Evolutionary conservation across 176 grass and related monocot species (phyloP).

Genomic region (Triticum dicoccoides): DNA sequence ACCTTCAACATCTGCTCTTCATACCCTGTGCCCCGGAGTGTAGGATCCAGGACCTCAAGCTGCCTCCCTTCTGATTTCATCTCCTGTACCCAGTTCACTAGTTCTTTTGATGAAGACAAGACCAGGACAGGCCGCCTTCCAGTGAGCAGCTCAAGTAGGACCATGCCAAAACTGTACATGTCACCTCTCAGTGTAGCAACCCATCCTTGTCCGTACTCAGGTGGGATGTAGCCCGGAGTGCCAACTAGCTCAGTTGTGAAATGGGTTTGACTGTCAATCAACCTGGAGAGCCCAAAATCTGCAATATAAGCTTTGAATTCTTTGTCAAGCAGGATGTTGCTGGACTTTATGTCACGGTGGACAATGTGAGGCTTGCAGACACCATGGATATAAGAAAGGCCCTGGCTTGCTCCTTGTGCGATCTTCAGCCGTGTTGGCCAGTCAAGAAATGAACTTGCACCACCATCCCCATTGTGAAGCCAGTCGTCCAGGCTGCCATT

Average conservation of each 20-base stretch:
- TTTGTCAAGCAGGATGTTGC: conserved; percentile 69
- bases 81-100: conserved; percentile 52
- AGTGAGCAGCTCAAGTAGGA: conserved; percentile 73
- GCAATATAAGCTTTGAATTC: conserved; percentile 60
- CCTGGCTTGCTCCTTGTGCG: conserved; percentile 51
- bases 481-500: conserved; percentile 85
- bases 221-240: conserved; percentile 79
- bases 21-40: conserved; percentile 33
- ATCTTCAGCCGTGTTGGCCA: conserved; percentile 66
- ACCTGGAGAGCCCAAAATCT: conserved; percentile 76
- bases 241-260: conserved; percentile 76
- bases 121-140: conserved; percentile 51
- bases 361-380: conserved; percentile 68
- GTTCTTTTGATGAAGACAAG: conserved; percentile 41
- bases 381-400: conserved; percentile 68
- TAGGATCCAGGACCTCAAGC: conserved; percentile 45
- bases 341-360: conserved; percentile 88
- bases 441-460: conserved; percentile 41
- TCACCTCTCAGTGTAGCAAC: conserved; percentile 74
- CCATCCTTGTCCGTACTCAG: conserved; percentile 69
- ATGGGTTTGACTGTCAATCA: conserved; percentile 68
- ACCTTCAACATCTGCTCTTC: conserved; percentile 64
- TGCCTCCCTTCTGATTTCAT: conserved; percentile 46
- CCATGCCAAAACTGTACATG: conserved; percentile 79
- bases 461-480: conserved; percentile 60